A percentile compares a stretch with the other conserved stretches of the same genome.
These are phyloP conservation scores for Candida multigemmis DNA, from an alignment of 805 yeast genomes.

Conservation along the genomic window DNA sequence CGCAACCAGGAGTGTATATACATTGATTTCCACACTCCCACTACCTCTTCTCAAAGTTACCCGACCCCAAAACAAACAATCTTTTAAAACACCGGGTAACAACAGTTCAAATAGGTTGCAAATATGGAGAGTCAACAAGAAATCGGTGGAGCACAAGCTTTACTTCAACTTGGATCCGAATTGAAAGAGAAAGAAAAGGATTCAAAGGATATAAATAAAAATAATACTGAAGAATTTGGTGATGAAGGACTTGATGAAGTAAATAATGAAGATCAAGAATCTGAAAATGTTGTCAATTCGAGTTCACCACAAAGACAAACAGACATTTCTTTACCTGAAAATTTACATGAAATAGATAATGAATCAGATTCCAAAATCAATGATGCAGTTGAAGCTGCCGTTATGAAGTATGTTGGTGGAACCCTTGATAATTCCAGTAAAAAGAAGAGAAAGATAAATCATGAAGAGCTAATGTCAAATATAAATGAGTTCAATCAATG, in stretches of 20 bases:
- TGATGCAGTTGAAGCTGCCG: conserved; percentile 70
- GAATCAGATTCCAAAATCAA: conserved; percentile 16
- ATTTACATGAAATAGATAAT: conserved; percentile 1
- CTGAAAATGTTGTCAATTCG: conserved; percentile 2
- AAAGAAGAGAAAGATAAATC: conserved; percentile 14
- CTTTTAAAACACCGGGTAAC: no score
- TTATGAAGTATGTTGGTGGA: conserved; percentile 63
- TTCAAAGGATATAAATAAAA: neutral
- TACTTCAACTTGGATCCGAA: conserved; percentile 30
- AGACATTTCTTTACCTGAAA: no score
- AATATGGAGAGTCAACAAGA: conserved; percentile 27
- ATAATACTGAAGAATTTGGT: conserved; percentile 2
- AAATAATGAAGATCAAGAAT: conserved; percentile 3
- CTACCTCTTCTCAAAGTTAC: neutral
- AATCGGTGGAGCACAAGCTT: conserved; percentile 39
- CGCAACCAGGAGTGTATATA: no score
- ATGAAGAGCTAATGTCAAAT: conserved; percentile 34
- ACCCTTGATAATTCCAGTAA: conserved; percentile 28
- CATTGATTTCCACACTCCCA: no score
- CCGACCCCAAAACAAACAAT: no score
- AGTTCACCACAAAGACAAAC: no score
- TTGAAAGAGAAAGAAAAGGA: conserved; percentile 8
- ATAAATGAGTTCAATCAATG: conserved; percentile 46
- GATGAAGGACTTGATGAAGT: conserved; percentile 4
- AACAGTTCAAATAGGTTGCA: no score